Conservation (phyloP, 352 stramenopile genomes). For the Albugo candida region DNA sequence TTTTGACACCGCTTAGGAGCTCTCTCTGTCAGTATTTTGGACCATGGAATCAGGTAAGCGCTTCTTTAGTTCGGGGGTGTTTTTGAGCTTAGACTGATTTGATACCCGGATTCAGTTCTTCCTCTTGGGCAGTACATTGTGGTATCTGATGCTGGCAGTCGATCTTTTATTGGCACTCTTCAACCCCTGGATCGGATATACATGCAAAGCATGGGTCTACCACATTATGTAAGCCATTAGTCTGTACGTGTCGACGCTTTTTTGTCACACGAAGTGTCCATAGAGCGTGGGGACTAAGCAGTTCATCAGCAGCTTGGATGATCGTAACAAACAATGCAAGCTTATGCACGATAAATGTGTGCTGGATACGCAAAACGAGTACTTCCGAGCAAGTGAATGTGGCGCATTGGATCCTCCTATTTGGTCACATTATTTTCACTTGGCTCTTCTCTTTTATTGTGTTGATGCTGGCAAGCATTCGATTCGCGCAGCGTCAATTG, state of each 20-base stretch:
- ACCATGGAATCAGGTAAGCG: slow-evolving; percentile 37
- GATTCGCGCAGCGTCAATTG: slow-evolving; percentile 61
- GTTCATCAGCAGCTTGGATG: slow-evolving; percentile 29
- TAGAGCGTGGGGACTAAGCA: slow-evolving; percentile 55
- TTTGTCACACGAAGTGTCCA: not conserved
- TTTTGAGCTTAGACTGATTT: not conserved
- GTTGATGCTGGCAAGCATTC: slow-evolving; percentile 67
- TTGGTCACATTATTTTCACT: slow-evolving; percentile 23
- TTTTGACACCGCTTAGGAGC: slow-evolving; percentile 1
- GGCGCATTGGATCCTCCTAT: slow-evolving; percentile 47
- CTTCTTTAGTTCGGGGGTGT: not conserved
- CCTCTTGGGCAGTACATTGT: slow-evolving; percentile 32
- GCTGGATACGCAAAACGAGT: slow-evolving; percentile 42
- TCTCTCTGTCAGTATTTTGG: slow-evolving; percentile 31
- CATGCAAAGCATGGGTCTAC: slow-evolving; percentile 69
- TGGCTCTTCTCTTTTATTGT: slow-evolving; percentile 44
- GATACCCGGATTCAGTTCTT: slow-evolving; percentile 29
- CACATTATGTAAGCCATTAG: slow-evolving; percentile 36
- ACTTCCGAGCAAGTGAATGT: slow-evolving; percentile 24
- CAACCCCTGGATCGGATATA: slow-evolving; percentile 77
- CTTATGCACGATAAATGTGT: slow-evolving; percentile 51
- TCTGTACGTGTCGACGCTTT: not conserved
- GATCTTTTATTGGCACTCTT: slow-evolving; percentile 72
- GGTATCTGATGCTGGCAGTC: slow-evolving; percentile 72
- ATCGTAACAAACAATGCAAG: slow-evolving; percentile 42